phyloP scores from a whole-genome alignment of 805 yeast species.

The Spathaspora sp. region DNA sequence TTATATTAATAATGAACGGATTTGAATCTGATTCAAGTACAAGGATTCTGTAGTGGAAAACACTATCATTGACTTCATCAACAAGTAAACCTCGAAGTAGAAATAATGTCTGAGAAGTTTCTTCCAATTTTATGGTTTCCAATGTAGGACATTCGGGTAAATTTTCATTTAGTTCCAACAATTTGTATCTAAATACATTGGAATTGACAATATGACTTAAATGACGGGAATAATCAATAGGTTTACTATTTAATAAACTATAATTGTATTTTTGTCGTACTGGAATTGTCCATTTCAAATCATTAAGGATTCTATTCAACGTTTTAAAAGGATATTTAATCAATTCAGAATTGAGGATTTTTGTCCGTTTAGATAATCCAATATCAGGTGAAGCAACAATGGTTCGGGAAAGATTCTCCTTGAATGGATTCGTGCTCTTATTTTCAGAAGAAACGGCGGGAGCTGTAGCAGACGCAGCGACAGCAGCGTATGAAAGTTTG shows the following conservation, averaged over 20 bases:
- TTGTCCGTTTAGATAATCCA: constrained; percentile 6
- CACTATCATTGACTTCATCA: constrained; percentile 8
- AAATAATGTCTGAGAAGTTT: constrained; percentile 15
- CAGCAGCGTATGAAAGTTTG: not conserved
- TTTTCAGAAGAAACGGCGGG: not conserved
- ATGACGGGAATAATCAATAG: constrained; percentile 35
- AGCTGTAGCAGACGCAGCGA: not conserved
- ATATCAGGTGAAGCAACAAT: not conserved
- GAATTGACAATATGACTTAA: constrained; percentile 12
- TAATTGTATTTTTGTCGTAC: constrained; percentile 10
- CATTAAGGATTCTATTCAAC: constrained; percentile 64
- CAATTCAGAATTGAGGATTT: constrained; percentile 8
- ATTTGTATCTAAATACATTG: constrained; percentile 10
- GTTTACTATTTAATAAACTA: constrained; percentile 25
- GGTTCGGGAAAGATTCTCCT: constrained; percentile 7
- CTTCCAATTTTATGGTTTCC: constrained; percentile 16
- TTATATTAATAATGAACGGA: constrained; percentile 13
- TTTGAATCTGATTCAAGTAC: constrained; percentile 20
- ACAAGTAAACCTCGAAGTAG: constrained; percentile 32
- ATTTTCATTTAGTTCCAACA: constrained; percentile 34
- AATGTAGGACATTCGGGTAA: constrained; percentile 30
- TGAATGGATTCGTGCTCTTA: constrained; percentile 9
- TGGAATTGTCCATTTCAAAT: constrained; percentile 39
- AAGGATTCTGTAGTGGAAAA: constrained; percentile 28
- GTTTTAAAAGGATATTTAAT: constrained; percentile 50